These are phyloP conservation scores for Ocimum tenuiflorum DNA, from an alignment of 257 asterid genomes.

Conservation along the genomic window DNA sequence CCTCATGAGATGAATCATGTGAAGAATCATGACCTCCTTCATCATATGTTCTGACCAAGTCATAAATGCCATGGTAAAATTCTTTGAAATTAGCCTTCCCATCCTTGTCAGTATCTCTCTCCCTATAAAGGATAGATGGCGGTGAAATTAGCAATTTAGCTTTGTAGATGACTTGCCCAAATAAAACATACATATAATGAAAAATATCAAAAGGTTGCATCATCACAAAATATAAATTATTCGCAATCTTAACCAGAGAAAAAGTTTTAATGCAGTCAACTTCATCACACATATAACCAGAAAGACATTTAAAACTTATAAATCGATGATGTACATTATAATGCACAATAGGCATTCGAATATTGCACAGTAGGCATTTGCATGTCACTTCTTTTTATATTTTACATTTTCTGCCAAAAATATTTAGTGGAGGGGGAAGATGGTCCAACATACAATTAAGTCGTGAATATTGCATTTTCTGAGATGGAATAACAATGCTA, in stretches of 20 bases:
- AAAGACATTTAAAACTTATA: constrained; percentile 1
- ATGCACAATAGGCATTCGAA: too few relatives aligned
- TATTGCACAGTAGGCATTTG: too few relatives aligned
- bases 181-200: background rate
- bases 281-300: background rate
- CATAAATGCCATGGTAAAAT: constrained; percentile 85
- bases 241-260: background rate
- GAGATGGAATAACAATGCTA: too few relatives aligned
- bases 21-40: constrained; percentile 53
- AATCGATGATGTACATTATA: too few relatives aligned
- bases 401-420: too few relatives aligned
- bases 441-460: too few relatives aligned
- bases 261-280: background rate
- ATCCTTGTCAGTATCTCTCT: constrained; percentile 81
- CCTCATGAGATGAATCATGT: constrained; percentile 49
- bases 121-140: constrained; percentile 39
- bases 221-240: background rate
- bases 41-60: constrained; percentile 66
- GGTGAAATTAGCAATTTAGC: constrained; percentile 4
- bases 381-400: too few relatives aligned
- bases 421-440: too few relatives aligned
- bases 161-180: background rate
- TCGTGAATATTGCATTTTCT: too few relatives aligned
- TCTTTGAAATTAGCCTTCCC: constrained; percentile 78
- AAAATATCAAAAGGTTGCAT: background rate